These are phyloP conservation scores for Lindgomyces ingoldianus DNA, from an alignment of 495 filamentous ascomycete genomes.

Conservation along the genomic window DNA sequence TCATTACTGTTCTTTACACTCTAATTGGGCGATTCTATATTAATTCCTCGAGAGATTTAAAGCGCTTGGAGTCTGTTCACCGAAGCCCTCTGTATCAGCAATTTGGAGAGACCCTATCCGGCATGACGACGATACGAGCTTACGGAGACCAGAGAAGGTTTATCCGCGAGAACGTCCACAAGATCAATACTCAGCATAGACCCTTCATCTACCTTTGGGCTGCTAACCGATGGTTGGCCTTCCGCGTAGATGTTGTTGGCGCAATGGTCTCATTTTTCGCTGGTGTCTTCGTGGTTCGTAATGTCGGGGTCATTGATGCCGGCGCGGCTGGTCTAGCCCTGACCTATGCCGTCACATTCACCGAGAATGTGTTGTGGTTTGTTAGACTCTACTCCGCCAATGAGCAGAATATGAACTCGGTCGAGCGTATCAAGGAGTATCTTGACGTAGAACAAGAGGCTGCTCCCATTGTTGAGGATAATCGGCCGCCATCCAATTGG, in stretches of 20 bases:
- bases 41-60: conserved; percentile 86
- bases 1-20: conserved; percentile 82
- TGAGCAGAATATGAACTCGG: conserved; percentile 99
- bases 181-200: conserved; percentile 86
- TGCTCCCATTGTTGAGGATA: conserved; percentile 71
- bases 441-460: conserved; percentile 97
- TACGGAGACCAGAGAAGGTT: conserved; percentile 95
- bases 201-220: conserved; percentile 98
- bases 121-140: conserved; percentile 96
- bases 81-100: conserved; percentile 96
- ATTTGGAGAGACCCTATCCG: conserved; percentile 93
- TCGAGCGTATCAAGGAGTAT: conserved; percentile 98
- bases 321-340: conserved; percentile 93
- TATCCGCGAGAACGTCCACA: conserved; percentile 84
- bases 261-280: conserved; percentile 94
- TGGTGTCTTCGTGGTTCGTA: conserved; percentile 84
- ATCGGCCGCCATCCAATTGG: conserved; percentile 76
- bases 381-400: conserved; percentile 93
- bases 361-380: conserved; percentile 95
- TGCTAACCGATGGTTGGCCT: conserved; percentile 94
- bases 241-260: conserved; percentile 87
- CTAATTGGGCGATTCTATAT: conserved; percentile 86
- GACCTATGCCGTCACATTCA: conserved; percentile 98
- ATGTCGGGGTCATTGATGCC: conserved; percentile 81
- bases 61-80: conserved; percentile 91